phyloP scores from a whole-genome alignment of 139 green algal species.

The Closterium sp. region DNA sequence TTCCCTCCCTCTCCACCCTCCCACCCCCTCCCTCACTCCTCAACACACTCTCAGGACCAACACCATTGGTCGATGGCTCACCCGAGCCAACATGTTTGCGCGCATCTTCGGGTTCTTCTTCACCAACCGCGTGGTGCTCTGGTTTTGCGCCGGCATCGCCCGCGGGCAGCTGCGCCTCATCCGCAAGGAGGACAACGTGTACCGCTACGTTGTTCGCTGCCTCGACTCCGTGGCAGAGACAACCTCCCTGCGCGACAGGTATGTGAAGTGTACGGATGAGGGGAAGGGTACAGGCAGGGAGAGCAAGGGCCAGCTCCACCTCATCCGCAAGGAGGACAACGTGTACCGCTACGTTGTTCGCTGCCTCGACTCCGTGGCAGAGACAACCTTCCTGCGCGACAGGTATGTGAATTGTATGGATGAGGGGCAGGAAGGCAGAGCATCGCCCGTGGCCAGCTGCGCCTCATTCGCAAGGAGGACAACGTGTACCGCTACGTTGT shows the following conservation, averaged over 20 bases:
- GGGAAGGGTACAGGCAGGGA: not conserved
- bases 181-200: conserved; percentile 80
- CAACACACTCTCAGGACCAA: conserved; percentile 13
- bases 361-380: conserved; percentile 79
- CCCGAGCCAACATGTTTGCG: conserved; percentile 21
- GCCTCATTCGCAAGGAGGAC: conserved; percentile 86
- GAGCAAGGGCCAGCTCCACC: conserved; percentile 82
- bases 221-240: conserved; percentile 76
- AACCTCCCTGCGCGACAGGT: conserved; percentile 61
- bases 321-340: conserved; percentile 85
- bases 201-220: conserved; percentile 79
- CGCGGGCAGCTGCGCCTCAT: conserved; percentile 94
- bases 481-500: conserved; percentile 63
- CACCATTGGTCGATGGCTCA: conserved; percentile 25
- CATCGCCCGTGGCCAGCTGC: conserved; percentile 97
- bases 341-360: conserved; percentile 83
- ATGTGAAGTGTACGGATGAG: not conserved
- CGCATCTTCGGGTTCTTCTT: conserved; percentile 49
- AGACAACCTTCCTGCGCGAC: conserved; percentile 62
- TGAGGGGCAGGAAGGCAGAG: not conserved
- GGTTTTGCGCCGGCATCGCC: conserved; percentile 92
- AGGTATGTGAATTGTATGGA: not conserved
- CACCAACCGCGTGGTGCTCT: conserved; percentile 75
- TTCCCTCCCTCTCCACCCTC: too few relatives aligned
- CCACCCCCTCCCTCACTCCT: not conserved